A percentile compares a stretch with the other conserved stretches of the same genome.
These are phyloP conservation scores for Cryptosporidium sp. DNA, from an alignment of 169 alveolate species.

Conservation along the genomic window DNA sequence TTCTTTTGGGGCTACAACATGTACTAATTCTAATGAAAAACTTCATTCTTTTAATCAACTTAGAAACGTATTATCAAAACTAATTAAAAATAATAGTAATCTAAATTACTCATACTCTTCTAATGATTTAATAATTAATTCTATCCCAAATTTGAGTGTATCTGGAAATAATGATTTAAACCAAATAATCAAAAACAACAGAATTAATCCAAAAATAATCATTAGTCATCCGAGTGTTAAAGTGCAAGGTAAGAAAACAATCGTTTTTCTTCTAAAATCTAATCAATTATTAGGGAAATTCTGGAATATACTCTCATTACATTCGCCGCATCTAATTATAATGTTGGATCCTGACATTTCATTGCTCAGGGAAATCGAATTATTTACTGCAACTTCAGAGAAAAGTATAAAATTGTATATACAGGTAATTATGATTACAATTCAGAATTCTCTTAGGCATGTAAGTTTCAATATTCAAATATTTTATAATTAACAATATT, in stretches of 20 bases:
- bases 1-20: not conserved
- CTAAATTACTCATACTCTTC: not conserved
- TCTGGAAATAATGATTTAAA: not conserved
- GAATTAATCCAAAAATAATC: constrained; percentile 53
- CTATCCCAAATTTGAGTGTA: not conserved
- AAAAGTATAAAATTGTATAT: not conserved
- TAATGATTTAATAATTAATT: not conserved
- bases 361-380: constrained; percentile 51
- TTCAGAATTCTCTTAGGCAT: constrained; percentile 62
- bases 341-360: constrained; percentile 56
- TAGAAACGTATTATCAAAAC: constrained; percentile 3
- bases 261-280: not conserved
- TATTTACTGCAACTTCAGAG: constrained; percentile 21
- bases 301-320: constrained; percentile 17
- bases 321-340: constrained; percentile 40
- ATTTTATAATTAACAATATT: not conserved
- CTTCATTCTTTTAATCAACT: constrained; percentile 23
- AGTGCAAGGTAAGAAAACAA: constrained; percentile 37
- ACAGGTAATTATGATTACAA: constrained; percentile 33
- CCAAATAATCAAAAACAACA: constrained; percentile 9
- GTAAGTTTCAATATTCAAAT: constrained; percentile 20
- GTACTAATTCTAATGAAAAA: constrained; percentile 1
- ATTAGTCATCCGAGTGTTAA: constrained; percentile 4
- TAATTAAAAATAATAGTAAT: not conserved
- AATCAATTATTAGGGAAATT: constrained; percentile 52